Evolutionary conservation across 805 yeast genomes (phyloP).

Genomic region (Saccharomyces eubayanus): DNA sequence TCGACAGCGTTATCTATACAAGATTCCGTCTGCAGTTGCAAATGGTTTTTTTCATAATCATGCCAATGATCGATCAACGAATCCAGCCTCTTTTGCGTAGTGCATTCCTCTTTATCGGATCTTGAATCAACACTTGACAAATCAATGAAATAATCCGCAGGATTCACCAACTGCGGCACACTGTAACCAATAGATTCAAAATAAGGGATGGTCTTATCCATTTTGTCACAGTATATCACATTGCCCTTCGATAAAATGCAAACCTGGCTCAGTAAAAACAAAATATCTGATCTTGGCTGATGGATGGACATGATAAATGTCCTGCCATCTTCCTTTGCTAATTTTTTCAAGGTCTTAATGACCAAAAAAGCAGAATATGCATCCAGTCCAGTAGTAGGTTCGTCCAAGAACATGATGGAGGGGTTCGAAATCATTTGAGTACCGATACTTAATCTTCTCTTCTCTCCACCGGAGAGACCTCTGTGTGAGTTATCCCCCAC

Average conservation of each 20-base stretch:
- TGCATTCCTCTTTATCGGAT: constrained; percentile 30
- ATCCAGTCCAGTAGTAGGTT: constrained; percentile 84
- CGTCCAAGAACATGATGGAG: constrained; percentile 68
- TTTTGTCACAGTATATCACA: constrained; percentile 41
- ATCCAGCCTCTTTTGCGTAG: constrained; percentile 31
- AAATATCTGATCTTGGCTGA: constrained; percentile 76
- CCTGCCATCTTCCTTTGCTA: constrained; percentile 51
- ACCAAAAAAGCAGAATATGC: constrained; percentile 64
- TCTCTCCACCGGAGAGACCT: constrained; percentile 81
- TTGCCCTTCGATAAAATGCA: constrained; percentile 64
- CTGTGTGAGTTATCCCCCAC: constrained; percentile 49
- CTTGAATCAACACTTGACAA: constrained; percentile 49
- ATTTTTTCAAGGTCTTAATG: constrained; percentile 49
- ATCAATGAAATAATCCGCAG: constrained; percentile 55
- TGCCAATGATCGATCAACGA: constrained; percentile 36
- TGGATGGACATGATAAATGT: constrained; percentile 72
- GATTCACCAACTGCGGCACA: constrained; percentile 44
- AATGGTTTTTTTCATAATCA: constrained; percentile 3
- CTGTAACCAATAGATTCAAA: constrained; percentile 40
- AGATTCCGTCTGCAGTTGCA: background rate
- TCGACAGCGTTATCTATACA: constrained; percentile 10
- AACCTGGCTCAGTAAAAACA: constrained; percentile 57
- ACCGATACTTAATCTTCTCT: constrained; percentile 67
- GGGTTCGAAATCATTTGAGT: constrained; percentile 73
- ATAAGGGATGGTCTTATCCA: constrained; percentile 37